Evolutionary conservation across 345 rosid species (phyloP).

Genomic region (Arabidopsis arenosa): DNA sequence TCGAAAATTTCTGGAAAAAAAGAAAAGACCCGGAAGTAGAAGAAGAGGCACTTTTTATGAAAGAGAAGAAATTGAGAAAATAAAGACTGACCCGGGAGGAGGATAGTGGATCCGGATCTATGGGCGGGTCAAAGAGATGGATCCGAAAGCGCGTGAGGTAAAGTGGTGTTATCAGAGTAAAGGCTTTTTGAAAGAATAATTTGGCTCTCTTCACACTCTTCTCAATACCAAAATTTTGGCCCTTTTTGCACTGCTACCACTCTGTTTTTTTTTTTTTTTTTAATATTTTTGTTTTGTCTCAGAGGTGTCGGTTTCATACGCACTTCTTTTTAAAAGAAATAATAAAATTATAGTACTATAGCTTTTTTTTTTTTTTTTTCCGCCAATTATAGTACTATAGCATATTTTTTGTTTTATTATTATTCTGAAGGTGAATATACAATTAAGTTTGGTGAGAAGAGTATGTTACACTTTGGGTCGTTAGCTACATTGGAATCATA

Average conservation of each 20-base stretch:
- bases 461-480: slow-evolving; percentile 14
- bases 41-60: neutral
- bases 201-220: slow-evolving; percentile 45
- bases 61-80: neutral
- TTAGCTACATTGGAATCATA: neutral
- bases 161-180: slow-evolving; percentile 10
- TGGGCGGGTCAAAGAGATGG: slow-evolving; percentile 29
- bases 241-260: slow-evolving; percentile 14
- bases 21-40: neutral
- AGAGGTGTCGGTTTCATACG: slow-evolving; percentile 38
- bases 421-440: neutral
- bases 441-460: slow-evolving; percentile 15
- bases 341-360: too few species aligned
- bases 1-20: neutral
- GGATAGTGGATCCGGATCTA: slow-evolving; percentile 13
- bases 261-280: neutral
- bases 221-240: slow-evolving; percentile 22
- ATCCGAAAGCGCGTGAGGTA: slow-evolving; percentile 39
- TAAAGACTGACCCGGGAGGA: slow-evolving; percentile 27
- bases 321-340: slow-evolving; percentile 4
- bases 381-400: too few species aligned
- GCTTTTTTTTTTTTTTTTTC: too few species aligned
- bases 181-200: slow-evolving; percentile 10
- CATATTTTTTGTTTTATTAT: too few species aligned
- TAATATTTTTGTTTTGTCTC: neutral